A percentile compares a stretch with the other conserved stretches of the same genome.
These are phyloP conservation scores for Thelonectria rubi DNA, from an alignment of 2,329 filamentous ascomycete genomes.

Conservation along the genomic window DNA sequence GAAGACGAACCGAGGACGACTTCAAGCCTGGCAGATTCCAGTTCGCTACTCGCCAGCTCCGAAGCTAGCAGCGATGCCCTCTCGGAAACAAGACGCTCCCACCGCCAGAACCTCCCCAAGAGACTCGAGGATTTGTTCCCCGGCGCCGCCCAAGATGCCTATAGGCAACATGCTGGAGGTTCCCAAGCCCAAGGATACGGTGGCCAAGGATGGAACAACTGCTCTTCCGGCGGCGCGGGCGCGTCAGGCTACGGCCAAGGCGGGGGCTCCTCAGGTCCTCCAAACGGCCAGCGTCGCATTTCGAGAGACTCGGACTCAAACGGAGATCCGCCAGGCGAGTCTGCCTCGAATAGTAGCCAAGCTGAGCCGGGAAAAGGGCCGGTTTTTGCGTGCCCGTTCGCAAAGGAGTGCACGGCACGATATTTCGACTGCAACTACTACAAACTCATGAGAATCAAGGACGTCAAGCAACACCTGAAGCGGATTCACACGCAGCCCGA, in stretches of 20 bases:
- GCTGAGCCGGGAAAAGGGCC: neutral
- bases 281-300: neutral
- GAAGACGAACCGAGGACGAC: neutral
- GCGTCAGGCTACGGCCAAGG: neutral
- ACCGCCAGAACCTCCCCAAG: constrained; percentile 2
- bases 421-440: constrained; percentile 7
- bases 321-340: neutral
- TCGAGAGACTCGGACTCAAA: neutral
- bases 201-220: neutral
- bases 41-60: neutral
- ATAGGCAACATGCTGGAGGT: neutral
- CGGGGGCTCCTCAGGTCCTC: neutral
- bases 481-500: neutral
- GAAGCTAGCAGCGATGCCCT: constrained; percentile 1
- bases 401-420: constrained; percentile 4
- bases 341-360: neutral
- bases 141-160: neutral
- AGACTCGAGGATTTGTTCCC: neutral
- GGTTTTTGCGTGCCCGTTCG: constrained; percentile 5
- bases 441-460: neutral
- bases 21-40: neutral
- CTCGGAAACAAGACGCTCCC: neutral
- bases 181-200: neutral
- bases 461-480: constrained; percentile 6
- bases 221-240: neutral